Evolutionary conservation across 106 monocot genomes (phyloP).

Genomic region (Dendrobium huoshanense): DNA sequence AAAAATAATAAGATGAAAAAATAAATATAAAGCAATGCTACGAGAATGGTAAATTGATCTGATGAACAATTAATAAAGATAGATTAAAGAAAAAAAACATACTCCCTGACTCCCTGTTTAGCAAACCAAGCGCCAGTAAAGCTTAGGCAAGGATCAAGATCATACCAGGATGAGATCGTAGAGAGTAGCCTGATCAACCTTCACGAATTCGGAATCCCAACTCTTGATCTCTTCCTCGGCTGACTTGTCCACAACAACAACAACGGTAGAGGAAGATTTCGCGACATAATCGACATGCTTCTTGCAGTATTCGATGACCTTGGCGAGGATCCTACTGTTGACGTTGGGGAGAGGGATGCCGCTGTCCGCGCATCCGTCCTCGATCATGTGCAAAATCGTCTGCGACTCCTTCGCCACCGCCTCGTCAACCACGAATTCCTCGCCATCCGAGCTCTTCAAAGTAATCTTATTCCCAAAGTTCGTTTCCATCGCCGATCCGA

Average conservation of each 20-base stretch:
- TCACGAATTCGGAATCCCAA: slow-evolving; percentile 18
- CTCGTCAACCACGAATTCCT: slow-evolving; percentile 13
- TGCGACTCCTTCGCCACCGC: slow-evolving; percentile 13
- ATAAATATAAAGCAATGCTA: background rate
- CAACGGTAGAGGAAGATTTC: background rate
- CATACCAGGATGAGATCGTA: slow-evolving; percentile 20
- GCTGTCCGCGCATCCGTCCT: slow-evolving; percentile 11
- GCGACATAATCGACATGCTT: slow-evolving; percentile 16
- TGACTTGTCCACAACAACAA: slow-evolving; percentile 5
- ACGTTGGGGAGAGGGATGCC: slow-evolving; percentile 17
- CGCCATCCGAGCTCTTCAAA: slow-evolving; percentile 15
- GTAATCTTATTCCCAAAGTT: slow-evolving; percentile 3
- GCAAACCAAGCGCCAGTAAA: too few species aligned
- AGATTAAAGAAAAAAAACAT: too few species aligned
- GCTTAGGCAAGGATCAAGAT: background rate
- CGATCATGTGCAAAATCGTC: slow-evolving; percentile 18
- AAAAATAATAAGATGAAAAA: background rate
- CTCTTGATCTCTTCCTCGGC: slow-evolving; percentile 11
- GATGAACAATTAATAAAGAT: background rate
- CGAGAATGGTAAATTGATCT: background rate
- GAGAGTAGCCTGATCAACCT: slow-evolving; percentile 20
- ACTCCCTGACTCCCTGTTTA: too few species aligned
- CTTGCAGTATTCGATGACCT: slow-evolving; percentile 15
- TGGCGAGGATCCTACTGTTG: slow-evolving; percentile 8
- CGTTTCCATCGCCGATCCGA: background rate